These are phyloP conservation scores for Picea engelmannii DNA, from an alignment of 83 land plant genomes.

Conservation along the genomic window DNA sequence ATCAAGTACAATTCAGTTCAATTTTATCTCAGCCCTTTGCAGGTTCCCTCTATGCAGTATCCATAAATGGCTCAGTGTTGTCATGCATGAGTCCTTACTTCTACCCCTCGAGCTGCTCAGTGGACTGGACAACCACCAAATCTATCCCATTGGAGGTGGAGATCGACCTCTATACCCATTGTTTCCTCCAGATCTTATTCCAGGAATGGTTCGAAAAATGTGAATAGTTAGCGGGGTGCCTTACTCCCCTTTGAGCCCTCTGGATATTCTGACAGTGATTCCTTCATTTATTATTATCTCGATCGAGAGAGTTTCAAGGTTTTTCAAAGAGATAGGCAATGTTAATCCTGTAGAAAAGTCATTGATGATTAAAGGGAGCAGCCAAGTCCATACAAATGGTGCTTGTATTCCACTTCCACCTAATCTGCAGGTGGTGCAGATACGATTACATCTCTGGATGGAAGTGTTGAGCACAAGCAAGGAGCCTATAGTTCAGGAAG, in stretches of 20 bases:
- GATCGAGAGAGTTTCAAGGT: constrained; percentile 90
- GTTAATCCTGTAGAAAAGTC: constrained; percentile 81
- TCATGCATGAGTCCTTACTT: constrained; percentile 39
- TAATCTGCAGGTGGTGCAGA: constrained; percentile 64
- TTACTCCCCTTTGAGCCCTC: constrained; percentile 88
- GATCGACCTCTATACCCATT: constrained; percentile 89
- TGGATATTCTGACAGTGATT: constrained; percentile 92
- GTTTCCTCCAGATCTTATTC: constrained; percentile 98
- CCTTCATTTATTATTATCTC: constrained; percentile 77
- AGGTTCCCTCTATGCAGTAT: constrained; percentile 18
- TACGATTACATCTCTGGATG: too few species aligned
- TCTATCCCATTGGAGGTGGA: constrained; percentile 10
- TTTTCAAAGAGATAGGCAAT: constrained; percentile 92
- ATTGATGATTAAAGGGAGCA: constrained; percentile 60
- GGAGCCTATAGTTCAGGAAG: too few species aligned
- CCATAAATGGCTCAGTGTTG: constrained; percentile 26
- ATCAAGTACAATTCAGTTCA: constrained; percentile 30
- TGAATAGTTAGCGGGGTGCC: constrained; percentile 99
- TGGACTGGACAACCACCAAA: constrained; percentile 47
- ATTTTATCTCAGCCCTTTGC: constrained; percentile 43
- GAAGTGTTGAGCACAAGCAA: too few species aligned
- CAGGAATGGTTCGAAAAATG: constrained; percentile 98
- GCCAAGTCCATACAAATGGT: constrained; percentile 70
- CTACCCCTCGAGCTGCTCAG: constrained; percentile 17
- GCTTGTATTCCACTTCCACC: constrained; percentile 95